phyloP scores from a whole-genome alignment of 2,329 filamentous ascomycete genomes.

The Neonectria coccinea region DNA sequence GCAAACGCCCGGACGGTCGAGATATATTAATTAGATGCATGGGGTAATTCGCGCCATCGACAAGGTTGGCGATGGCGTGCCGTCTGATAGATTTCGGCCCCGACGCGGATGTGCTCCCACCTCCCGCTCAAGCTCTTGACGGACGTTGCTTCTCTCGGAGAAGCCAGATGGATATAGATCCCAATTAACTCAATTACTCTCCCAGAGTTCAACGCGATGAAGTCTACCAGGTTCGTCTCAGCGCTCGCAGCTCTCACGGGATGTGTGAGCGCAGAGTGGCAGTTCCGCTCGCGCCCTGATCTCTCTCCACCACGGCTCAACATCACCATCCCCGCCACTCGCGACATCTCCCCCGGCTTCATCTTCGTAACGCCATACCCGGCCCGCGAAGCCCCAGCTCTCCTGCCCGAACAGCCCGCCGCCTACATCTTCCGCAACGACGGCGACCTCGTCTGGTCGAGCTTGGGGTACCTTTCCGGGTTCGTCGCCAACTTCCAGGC shows the following conservation, averaged over 20 bases:
- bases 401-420: conserved; percentile 61
- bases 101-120: conserved; percentile 1
- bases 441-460: conserved; percentile 69
- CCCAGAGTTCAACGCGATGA: conserved; percentile 15
- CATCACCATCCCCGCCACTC: conserved; percentile 55
- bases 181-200: background rate
- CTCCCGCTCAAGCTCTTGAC: background rate
- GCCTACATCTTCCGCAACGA: conserved; percentile 67
- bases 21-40: conserved; percentile 11
- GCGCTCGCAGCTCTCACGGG: conserved; percentile 8
- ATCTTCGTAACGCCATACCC: conserved; percentile 56
- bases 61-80: conserved; percentile 22
- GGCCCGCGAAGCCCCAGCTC: conserved; percentile 46
- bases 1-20: background rate
- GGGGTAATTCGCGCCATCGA: conserved; percentile 20
- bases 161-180: background rate
- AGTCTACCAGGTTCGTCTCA: conserved; percentile 9
- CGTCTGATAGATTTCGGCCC: conserved; percentile 4
- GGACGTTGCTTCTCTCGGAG: background rate
- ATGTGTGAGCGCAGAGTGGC: conserved; percentile 33
- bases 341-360: conserved; percentile 55
- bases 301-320: conserved; percentile 43
- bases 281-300: conserved; percentile 40
- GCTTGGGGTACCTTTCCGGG: conserved; percentile 62
- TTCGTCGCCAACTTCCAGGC: conserved; percentile 66